Base-by-base conservation (phyloP, 106 monocot genomes). In the Vanilla planifolia region DNA sequence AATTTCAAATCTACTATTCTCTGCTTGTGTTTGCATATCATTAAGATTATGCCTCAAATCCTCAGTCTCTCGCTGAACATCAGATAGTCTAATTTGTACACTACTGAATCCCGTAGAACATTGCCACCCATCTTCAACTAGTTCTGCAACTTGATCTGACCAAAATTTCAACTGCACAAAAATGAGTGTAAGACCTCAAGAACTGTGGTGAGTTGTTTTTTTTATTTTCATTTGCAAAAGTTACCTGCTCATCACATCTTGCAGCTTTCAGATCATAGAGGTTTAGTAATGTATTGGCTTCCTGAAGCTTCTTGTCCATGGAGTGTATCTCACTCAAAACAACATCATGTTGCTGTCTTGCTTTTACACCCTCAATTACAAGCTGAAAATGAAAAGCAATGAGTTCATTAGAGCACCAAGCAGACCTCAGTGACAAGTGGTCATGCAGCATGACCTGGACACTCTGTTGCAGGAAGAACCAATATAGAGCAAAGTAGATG, bases 211-310 rank as follows among this genome's bases (percentile, higher is more conserved):
- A 3, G 26, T 61, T 16, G 45, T 30, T 43, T 26, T 41, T 40
- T 40, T 39, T 67, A 7, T 34, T 11, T 11, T 52, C 0, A 41
- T 6, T 41, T 29, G 33, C 2, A 63, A 57, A 41, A 24, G 0
- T 60, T 72, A 88, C 96, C 79, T 84, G 86, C n/a, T 88, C 91
- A 26, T 96, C 96, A 39, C 91, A 71, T 45, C 41, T 65, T 26
- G 63, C 28, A 46, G 67, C 58, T 74, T 87, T 84, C 34, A 67
- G 55, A 46, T 70, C 68, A 69, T 72, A 82, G 15, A 72, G 61
- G 72, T 88, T 82, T 51, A 87, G 33, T 43, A 81, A 67, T 25
- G 43, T 67, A 57, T 72, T 91, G n/a, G 77, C 74, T 35, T 79
- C 78, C 59, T 88, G 81, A 40, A 91, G 11, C 41, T 81, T 87